Conservation (phyloP, 164 flowering plant genomes). For the Magnolia sinica region DNA sequence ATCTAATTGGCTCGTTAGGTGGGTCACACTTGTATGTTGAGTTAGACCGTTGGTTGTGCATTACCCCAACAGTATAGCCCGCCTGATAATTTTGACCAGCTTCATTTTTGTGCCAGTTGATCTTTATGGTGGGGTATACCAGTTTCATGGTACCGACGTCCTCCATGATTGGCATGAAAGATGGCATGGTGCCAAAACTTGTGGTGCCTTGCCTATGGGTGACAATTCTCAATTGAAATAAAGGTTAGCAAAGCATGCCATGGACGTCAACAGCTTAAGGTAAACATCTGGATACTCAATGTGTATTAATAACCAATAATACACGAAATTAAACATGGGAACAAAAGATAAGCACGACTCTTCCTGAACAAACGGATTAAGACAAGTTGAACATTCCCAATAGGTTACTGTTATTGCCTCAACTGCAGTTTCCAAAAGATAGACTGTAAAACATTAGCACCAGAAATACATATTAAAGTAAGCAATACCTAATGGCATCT, state of each 20-base stretch:
- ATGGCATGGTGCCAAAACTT: too few relatives aligned
- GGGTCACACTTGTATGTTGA: not conserved
- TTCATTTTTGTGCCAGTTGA: too few relatives aligned
- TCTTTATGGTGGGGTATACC: too few relatives aligned
- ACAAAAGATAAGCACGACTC: not conserved
- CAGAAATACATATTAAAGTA: not conserved
- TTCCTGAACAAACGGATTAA: not conserved
- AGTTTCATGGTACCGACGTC: too few relatives aligned
- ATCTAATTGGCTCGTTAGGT: not conserved
- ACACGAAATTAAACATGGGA: not conserved
- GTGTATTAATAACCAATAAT: too few relatives aligned
- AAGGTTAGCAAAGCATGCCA: too few relatives aligned
- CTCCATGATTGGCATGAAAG: too few relatives aligned
- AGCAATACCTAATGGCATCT: conserved; percentile 70
- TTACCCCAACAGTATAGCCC: not conserved
- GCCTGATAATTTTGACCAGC: too few relatives aligned
- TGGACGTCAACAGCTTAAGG: too few relatives aligned
- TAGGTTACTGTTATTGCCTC: not conserved
- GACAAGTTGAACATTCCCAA: not conserved
- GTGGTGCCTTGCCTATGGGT: too few relatives aligned
- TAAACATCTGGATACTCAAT: too few relatives aligned
- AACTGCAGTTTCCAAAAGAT: not conserved
- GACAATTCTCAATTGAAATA: too few relatives aligned
- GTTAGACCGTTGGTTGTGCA: not conserved
- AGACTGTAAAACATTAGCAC: not conserved